A percentile compares a stretch with the other conserved stretches of the same genome.
These are phyloP conservation scores for Marchantia polymorpha DNA, from an alignment of 225 moss, liverwort and hornwort species.

Conservation along the genomic window DNA sequence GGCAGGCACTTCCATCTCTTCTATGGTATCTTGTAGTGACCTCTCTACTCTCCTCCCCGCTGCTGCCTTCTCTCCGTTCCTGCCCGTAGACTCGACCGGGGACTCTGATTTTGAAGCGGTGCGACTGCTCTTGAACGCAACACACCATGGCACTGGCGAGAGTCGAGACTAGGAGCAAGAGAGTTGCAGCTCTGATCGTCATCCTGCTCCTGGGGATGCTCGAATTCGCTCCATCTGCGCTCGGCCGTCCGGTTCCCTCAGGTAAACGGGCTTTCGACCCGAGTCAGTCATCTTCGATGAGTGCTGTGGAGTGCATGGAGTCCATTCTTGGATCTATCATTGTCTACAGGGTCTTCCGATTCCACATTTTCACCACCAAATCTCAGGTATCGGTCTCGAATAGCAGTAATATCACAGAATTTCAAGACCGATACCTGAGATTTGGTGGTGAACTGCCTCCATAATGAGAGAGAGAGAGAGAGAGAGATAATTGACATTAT, in stretches of 20 bases:
- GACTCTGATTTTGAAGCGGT: background rate
- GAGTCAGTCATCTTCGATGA: background rate
- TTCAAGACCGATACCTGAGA: conserved; percentile 3
- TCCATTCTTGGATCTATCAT: background rate
- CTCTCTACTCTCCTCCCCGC: too few species aligned
- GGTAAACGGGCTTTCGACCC: background rate
- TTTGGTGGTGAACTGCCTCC: conserved; percentile 16
- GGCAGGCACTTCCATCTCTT: too few species aligned
- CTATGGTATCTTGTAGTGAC: too few species aligned
- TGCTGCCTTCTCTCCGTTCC: too few species aligned
- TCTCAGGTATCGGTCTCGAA: too few species aligned
- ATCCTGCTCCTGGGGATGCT: background rate
- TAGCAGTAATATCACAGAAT: too few species aligned
- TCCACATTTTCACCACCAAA: too few species aligned
- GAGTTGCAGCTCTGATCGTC: background rate
- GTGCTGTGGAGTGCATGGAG: background rate
- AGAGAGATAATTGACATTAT: too few species aligned
- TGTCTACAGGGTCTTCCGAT: conserved; percentile 16
- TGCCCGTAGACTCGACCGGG: too few species aligned
- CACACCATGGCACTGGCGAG: conserved; percentile 14
- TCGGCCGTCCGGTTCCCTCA: conserved; percentile 15
- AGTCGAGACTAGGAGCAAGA: background rate
- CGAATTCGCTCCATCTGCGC: conserved; percentile 5
- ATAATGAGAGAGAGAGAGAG: too few species aligned
- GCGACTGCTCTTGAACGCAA: background rate